These are phyloP conservation scores for Monilinia fructigena DNA, from an alignment of 2,329 filamentous ascomycete genomes.

Conservation along the genomic window DNA sequence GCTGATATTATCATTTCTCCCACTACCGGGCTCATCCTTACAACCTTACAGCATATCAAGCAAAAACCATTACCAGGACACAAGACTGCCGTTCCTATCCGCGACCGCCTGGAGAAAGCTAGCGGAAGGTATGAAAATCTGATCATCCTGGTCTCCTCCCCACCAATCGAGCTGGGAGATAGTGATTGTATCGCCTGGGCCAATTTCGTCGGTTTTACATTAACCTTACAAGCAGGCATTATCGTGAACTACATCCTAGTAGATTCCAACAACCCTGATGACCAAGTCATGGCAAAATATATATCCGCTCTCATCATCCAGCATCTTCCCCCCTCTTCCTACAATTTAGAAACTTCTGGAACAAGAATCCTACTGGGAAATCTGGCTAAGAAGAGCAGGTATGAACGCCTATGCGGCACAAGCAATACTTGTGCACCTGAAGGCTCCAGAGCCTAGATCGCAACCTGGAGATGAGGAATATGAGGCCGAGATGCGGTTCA, in stretches of 20 bases:
- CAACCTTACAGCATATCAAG: slow-evolving; percentile 68
- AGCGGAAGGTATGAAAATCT: slow-evolving; percentile 64
- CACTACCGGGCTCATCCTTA: slow-evolving; percentile 65
- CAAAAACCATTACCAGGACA: slow-evolving; percentile 70
- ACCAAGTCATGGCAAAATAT: slow-evolving; percentile 54
- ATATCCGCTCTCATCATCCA: slow-evolving; percentile 52
- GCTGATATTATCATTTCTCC: slow-evolving; percentile 74
- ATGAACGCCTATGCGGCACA: slow-evolving; percentile 73
- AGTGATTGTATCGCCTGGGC: slow-evolving; percentile 34
- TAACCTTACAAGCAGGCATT: slow-evolving; percentile 43
- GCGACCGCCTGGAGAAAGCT: slow-evolving; percentile 53
- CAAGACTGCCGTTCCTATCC: slow-evolving; percentile 48
- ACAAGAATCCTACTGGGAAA: slow-evolving; percentile 66
- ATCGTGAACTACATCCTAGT: slow-evolving; percentile 47
- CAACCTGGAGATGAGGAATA: slow-evolving; percentile 27
- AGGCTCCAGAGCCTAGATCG: slow-evolving; percentile 37
- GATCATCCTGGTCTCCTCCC: slow-evolving; percentile 65
- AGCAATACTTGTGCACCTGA: slow-evolving; percentile 53
- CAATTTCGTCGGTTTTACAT: slow-evolving; percentile 38
- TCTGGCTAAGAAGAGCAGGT: slow-evolving; percentile 63
- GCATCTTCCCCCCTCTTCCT: background rate
- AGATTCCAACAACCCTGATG: slow-evolving; percentile 35
- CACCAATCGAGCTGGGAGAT: slow-evolving; percentile 39
- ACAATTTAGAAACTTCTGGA: slow-evolving; percentile 43
- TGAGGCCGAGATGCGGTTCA: background rate